Percentiles rank a stretch among this genome's conserved stretches.
phyloP scores from a whole-genome alignment of 345 rosid species.

The Mallotus nudiflorus region DNA sequence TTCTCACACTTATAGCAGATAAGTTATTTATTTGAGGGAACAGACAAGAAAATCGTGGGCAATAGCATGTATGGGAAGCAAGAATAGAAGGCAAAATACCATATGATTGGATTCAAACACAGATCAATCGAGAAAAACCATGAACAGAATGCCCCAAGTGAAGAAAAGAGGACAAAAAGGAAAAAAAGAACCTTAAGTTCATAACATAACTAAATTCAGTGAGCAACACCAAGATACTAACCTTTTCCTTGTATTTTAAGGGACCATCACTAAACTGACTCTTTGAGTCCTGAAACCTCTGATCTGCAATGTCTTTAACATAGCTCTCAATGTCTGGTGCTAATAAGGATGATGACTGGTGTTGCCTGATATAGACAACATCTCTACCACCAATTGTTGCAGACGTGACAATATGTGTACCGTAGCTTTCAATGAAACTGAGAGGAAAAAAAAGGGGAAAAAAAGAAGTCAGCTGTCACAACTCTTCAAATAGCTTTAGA shows the following conservation, averaged over 20 bases:
- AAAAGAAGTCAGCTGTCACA: constrained; percentile 17
- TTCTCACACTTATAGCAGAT: constrained; percentile 18
- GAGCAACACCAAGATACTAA: constrained; percentile 34
- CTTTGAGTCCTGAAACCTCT: constrained; percentile 64
- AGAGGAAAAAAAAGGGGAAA: constrained; percentile 14
- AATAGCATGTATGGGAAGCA: neutral
- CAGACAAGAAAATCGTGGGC: neutral
- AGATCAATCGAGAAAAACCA: neutral
- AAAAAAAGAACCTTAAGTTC: neutral
- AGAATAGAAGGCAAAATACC: neutral
- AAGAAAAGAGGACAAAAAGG: neutral
- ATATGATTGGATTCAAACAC: neutral
- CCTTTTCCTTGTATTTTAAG: constrained; percentile 94
- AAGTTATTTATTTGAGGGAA: constrained; percentile 2
- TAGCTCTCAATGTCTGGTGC: constrained; percentile 71
- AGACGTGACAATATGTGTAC: constrained; percentile 89
- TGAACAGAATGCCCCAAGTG: neutral
- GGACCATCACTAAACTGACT: constrained; percentile 63
- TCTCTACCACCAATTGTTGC: constrained; percentile 96
- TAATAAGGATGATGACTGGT: constrained; percentile 77
- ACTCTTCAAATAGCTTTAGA: neutral
- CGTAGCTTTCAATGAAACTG: constrained; percentile 87
- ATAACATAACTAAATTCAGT: neutral
- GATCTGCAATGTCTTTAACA: constrained; percentile 67
- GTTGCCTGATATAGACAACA: constrained; percentile 89